Evolutionary conservation across 2,329 filamentous ascomycete species (phyloP).

Genomic region (Nemania diffusa): DNA sequence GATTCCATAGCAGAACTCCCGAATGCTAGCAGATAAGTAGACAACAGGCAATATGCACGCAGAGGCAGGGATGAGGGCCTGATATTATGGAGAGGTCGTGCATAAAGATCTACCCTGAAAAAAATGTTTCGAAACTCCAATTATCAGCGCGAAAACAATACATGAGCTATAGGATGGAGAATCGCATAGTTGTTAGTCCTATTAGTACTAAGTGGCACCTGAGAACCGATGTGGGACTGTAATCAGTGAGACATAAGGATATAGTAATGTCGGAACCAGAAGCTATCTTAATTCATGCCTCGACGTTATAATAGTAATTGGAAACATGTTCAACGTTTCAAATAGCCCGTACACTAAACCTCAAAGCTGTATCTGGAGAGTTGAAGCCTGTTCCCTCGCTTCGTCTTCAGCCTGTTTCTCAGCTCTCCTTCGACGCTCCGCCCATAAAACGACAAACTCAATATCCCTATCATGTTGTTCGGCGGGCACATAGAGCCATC

Average conservation of each 20-base stretch:
- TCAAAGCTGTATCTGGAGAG: background rate
- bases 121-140: background rate
- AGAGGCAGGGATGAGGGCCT: background rate
- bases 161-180: background rate
- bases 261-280: background rate
- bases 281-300: background rate
- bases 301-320: background rate
- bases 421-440: conserved; percentile 32
- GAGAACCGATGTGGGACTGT: background rate
- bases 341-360: background rate
- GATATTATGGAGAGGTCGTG: background rate
- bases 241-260: background rate
- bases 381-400: conserved; percentile 4
- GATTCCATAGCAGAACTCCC: background rate
- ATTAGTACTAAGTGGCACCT: background rate
- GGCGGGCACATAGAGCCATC: conserved; percentile 61
- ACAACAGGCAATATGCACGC: background rate
- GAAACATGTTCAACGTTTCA: background rate
- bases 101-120: background rate
- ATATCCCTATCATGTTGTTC: conserved; percentile 55
- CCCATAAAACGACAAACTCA: conserved; percentile 46
- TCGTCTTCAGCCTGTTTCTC: conserved; percentile 4
- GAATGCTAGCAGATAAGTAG: background rate
- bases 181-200: background rate
- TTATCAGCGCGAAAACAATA: background rate